Evolutionary conservation across 2,329 filamentous ascomycete species (phyloP), one percentile per base, ranked within the genome.

Genomic region (Parastagonospora avenae): DNA sequence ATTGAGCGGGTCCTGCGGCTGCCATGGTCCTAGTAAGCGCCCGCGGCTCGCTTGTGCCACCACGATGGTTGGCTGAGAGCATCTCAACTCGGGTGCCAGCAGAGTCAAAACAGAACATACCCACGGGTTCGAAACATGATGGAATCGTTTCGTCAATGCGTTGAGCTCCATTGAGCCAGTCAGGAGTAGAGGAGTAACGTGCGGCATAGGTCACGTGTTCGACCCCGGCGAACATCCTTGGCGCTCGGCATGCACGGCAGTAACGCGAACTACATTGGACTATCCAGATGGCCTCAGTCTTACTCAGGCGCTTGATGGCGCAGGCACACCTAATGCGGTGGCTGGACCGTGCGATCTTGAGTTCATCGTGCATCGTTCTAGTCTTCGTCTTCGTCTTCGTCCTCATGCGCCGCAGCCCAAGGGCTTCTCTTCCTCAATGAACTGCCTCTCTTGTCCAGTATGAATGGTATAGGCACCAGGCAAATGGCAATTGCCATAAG

Each of bases 321-420:
- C 19, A 24, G 19, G 19, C 5, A 5, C 5, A 24, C 19, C 19
- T 24, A 24, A 5, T 24, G 19, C 19, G 19, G 19, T 24, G 10
- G 2, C 4, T 19, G 8, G 2, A 24, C n/a, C 4, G 10, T 12
- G 14, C 27, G 15, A 24, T 15, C n/a, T n/a, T n/a, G n/a, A n/a
- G n/a, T 10, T 12, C 16, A 1, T 10, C 19, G 16, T 8, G 9
- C 9, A 15, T 19, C 14, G 15, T 33, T 14, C 10, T 16, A 33
- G 10, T 36, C n/a, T 10, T 16, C 46, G 9, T 53, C 60, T 11
- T 66, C 66, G 49, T 64, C 59, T 40, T 73, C 69, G 24, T 71
- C 71, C 52, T 71, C 64, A 50, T 76, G 73, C 36, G 70, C 64
- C 37, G 60, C 65, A 8, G 74, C 74, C 67, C 74, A 76, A 1